Base-by-base conservation (phyloP, 83 land plant species). In the Thuja plicata region DNA sequence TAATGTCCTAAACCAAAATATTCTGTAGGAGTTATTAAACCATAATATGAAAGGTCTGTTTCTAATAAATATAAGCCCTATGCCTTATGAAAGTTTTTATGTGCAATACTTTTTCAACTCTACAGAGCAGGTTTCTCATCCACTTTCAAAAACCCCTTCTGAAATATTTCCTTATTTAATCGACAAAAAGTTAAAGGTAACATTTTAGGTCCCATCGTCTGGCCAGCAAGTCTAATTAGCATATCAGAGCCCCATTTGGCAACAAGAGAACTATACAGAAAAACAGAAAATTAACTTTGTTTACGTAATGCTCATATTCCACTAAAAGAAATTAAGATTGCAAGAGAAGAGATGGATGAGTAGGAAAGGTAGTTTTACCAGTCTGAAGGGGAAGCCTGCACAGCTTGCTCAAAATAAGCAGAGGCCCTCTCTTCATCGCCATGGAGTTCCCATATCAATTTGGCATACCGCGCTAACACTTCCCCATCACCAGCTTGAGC, bases 391-490 rank as follows among this genome's bases (percentile, higher is more conserved):
- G 93, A 52, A 38, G 93, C 92, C 62, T 93, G 91, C 70, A 92
- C 93, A 87, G 97, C 94, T 76, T 87, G 91, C 86, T 94, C 94
- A 87, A 95, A 94, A 84, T 94, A 94, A 85, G 82, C 32, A 17
- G 88, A 55, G 16, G 97, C 97, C 41, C 92, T 91, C 38, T 94
- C 91, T 54, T 84, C 86, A 66, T 96, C 94, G 41, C 71, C 89
- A 50, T 93, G 91, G 46, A 92, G 71, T 30, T 96, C 91, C 97
- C 97, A 96, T n/a, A 93, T 87, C 52, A 96, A 40, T 76, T 93
- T 93, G 17, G 94, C 97, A 86, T 94, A 96, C 55, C 84, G 88
- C 9, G 95, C 89, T 74, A 95, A 54, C 74, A 90, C 55, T 84
- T 95, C 94, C 60, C 95, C 95, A 70, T 96, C 94, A 11, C 88